Evolutionary conservation across 768 basidiomycete species (phyloP).

Genomic region (Piloderma croceum): DNA sequence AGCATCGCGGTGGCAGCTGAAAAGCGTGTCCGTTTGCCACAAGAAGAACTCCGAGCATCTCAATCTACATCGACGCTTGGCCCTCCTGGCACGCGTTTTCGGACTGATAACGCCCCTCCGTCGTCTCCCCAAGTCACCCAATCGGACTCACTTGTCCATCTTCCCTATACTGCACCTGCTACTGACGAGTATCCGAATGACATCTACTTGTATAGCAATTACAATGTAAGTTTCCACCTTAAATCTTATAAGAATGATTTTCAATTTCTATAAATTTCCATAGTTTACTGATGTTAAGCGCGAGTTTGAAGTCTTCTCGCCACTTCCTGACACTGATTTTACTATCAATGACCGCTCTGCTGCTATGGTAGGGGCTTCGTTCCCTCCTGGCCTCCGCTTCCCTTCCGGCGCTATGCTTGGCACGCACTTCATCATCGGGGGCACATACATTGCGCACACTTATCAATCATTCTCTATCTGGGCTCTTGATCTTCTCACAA

Average conservation of each 20-base stretch:
- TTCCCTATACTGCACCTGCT: slow-evolving; percentile 71
- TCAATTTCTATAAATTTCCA: slow-evolving; percentile 6
- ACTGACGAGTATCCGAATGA: slow-evolving; percentile 76
- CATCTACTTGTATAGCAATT: slow-evolving; percentile 91
- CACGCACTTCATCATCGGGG: slow-evolving; percentile 86
- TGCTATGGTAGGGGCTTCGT: slow-evolving; percentile 72
- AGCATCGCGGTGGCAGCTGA: slow-evolving; percentile 81
- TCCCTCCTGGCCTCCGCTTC: slow-evolving; percentile 94
- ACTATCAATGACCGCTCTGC: slow-evolving; percentile 75
- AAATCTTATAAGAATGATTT: slow-evolving; percentile 5
- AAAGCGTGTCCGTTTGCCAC: slow-evolving; percentile 60
- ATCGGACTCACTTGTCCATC: slow-evolving; percentile 56
- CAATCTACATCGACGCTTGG: slow-evolving; percentile 42
- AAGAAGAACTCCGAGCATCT: slow-evolving; percentile 47
- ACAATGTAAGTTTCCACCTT: slow-evolving; percentile 60
- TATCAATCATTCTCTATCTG: slow-evolving; percentile 96
- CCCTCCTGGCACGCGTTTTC: slow-evolving; percentile 55
- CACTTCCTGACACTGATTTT: slow-evolving; percentile 70
- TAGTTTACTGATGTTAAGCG: slow-evolving; percentile 94
- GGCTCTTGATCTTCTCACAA: slow-evolving; percentile 80
- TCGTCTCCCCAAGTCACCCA: slow-evolving; percentile 46
- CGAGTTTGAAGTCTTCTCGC: slow-evolving; percentile 88
- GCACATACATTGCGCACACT: slow-evolving; percentile 90
- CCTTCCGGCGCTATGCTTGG: slow-evolving; percentile 92
- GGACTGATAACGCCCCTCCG: slow-evolving; percentile 37